Evolutionary conservation across 371 early-diverging fungal genomes (phyloP), one percentile per base, ranked within the genome.

Genomic region (Mortierella sp.): DNA sequence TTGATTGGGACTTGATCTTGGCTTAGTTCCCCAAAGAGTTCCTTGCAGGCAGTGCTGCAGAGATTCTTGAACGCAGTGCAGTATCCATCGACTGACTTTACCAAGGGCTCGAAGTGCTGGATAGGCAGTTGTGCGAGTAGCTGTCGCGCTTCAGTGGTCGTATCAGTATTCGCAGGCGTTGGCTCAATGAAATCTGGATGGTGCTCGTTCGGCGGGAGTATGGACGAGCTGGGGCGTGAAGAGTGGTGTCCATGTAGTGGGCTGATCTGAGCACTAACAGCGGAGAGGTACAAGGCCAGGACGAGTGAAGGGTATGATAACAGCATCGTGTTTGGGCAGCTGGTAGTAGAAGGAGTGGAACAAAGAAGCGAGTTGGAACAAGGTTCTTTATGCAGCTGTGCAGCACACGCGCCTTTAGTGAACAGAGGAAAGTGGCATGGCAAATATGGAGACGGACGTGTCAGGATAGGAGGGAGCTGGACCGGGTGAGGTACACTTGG

Each of bases 91-190:
- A 63, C 22, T 22, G 63, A 54, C 4, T 9, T 54, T 24, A 70
- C 54, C 17, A 70, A 47, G 6, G 70, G 63, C 7, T 63, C 59
- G 39, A 70, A 54, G 24, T 58, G 59, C 24, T 63, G 57, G 31
- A 58, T 22, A 25, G 63, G 63, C 8, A 70, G 44, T 34, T 66
- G 31, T 2, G 28, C 41, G 5, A 66, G 7, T 14, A 58, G 29
- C 39, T 57, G 52, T 1, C 22, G 37, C 13, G 57, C 53, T 1
- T 57, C 37, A 14, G 43, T 55, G 12, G 56, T 50, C 21, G 25
- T 17, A 0, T 27, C 31, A 4, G 55, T 6, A 22, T 63, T 29
- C 10, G 55, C 56, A 1, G 55, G 50, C 13, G 63, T 22, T 13
- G 29, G 21, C 17, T 31, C 37, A 25, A n/a, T n/a, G n/a, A n/a